Percentiles rank a stretch among this genome's conserved stretches.
Conservation (phyloP, 345 rosid genomes). For the Pugionium cornutum region DNA sequence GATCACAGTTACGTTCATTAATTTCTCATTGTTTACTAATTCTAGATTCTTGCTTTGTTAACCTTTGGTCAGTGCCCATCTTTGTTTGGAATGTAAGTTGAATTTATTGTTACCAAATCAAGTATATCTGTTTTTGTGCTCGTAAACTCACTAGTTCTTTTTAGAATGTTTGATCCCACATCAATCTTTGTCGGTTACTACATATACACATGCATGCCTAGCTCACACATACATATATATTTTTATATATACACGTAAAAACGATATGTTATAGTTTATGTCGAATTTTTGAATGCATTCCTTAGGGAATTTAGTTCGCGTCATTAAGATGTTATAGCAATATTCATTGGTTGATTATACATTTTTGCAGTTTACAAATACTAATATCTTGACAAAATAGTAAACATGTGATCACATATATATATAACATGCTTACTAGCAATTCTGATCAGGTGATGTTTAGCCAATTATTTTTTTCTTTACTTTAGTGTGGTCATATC, state of each 20-base stretch:
- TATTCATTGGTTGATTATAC: not conserved
- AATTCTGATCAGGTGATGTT: slow-evolving; percentile 6
- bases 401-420: not conserved
- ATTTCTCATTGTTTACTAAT: slow-evolving; percentile 21
- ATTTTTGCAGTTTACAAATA: not conserved
- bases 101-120: slow-evolving; percentile 33
- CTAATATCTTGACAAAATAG: not conserved
- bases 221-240: not conserved
- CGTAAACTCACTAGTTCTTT: slow-evolving; percentile 18
- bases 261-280: not conserved
- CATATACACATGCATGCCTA: slow-evolving; percentile 6
- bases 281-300: slow-evolving; percentile 5
- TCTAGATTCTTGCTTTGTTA: slow-evolving; percentile 21
- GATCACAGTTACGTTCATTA: slow-evolving; percentile 18
- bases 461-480: not conserved
- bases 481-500: not conserved
- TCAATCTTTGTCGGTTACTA: slow-evolving; percentile 27
- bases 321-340: no score
- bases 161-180: slow-evolving; percentile 20
- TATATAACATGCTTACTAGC: not conserved
- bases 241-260: not conserved
- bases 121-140: slow-evolving; percentile 25
- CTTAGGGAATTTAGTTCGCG: not conserved
- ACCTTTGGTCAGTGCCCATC: slow-evolving; percentile 25
- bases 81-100: slow-evolving; percentile 28